Evolutionary conservation across 345 rosid species (phyloP).

Genomic region (Eucalyptus viminalis): DNA sequence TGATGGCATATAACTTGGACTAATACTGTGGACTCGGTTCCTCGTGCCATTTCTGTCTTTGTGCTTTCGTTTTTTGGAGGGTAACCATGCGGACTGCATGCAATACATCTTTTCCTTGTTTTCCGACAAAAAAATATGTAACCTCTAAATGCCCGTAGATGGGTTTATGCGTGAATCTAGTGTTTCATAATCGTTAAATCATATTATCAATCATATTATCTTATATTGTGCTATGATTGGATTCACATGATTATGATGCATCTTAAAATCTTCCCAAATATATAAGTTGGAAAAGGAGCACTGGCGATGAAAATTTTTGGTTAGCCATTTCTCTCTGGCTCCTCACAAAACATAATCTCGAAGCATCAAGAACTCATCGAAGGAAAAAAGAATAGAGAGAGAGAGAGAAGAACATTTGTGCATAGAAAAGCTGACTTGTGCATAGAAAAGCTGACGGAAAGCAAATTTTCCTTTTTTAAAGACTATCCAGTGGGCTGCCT

Average conservation of each 20-base stretch:
- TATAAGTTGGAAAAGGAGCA: background rate
- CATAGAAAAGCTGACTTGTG: background rate
- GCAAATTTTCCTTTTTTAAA: background rate
- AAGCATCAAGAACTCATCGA: background rate
- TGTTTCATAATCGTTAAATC: background rate
- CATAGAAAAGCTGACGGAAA: background rate
- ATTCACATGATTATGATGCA: background rate
- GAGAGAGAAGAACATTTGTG: background rate
- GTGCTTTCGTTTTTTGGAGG: background rate
- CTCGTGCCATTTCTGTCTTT: background rate
- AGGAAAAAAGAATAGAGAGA: background rate
- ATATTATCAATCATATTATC: background rate
- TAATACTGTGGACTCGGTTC: background rate
- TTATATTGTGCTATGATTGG: background rate
- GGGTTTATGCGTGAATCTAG: background rate
- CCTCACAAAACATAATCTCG: background rate
- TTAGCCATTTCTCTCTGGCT: background rate
- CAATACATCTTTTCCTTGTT: background rate
- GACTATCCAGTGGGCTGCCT: background rate
- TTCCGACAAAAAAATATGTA: background rate
- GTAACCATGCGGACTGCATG: background rate
- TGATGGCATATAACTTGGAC: background rate
- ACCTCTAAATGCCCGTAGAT: background rate
- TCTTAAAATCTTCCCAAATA: background rate
- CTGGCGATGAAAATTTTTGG: background rate